phyloP scores from a whole-genome alignment of 106 monocot species.

The Acorus calamus region DNA sequence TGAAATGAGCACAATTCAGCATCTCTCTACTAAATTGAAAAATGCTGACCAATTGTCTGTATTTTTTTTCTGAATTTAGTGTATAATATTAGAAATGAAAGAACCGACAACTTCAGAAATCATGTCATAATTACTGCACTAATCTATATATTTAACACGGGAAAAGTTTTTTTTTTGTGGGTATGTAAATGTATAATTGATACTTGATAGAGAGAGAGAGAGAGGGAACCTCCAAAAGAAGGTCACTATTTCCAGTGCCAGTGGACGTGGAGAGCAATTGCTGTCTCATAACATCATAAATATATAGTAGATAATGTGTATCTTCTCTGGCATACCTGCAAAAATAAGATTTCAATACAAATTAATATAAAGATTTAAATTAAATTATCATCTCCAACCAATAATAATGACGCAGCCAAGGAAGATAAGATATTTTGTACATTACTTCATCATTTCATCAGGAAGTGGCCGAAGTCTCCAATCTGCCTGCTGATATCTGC shows the following conservation, averaged over 20 bases:
- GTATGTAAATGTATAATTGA: background rate
- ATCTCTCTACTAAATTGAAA: too few relatives aligned
- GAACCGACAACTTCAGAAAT: too few relatives aligned
- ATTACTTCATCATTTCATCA: slow-evolving; percentile 84
- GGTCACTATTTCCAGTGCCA: slow-evolving; percentile 31
- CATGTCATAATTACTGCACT: too few relatives aligned
- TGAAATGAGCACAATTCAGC: too few relatives aligned
- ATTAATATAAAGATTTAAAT: background rate
- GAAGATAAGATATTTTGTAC: background rate
- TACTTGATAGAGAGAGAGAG: background rate
- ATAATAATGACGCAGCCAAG: background rate
- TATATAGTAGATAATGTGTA: slow-evolving; percentile 79
- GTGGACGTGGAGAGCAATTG: slow-evolving; percentile 38
- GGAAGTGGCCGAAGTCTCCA: slow-evolving; percentile 93
- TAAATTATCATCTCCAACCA: too few relatives aligned
- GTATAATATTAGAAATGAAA: too few relatives aligned
- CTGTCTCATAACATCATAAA: slow-evolving; percentile 83
- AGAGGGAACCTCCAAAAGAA: slow-evolving; percentile 58
- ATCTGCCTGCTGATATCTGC: slow-evolving; percentile 95
- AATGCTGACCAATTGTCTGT: too few relatives aligned
- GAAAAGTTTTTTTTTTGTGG: too few relatives aligned
- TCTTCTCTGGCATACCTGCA: slow-evolving; percentile 95
- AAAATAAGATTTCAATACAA: slow-evolving; percentile 2
- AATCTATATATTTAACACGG: too few relatives aligned
- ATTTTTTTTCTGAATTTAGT: too few relatives aligned